These are phyloP conservation scores for Murraya paniculata DNA, from an alignment of 345 rosid genomes.

Conservation along the genomic window DNA sequence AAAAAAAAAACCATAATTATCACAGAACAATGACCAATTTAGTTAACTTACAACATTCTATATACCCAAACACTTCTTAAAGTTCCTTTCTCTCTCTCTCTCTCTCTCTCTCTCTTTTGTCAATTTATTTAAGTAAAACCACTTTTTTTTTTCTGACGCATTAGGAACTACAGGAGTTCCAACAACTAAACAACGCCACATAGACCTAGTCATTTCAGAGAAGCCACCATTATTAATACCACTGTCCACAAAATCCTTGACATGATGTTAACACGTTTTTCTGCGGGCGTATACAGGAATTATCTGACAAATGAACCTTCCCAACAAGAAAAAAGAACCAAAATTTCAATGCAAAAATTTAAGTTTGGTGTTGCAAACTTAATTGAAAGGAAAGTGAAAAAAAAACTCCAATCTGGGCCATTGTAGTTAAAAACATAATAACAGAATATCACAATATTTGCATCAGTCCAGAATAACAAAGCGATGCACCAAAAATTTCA, in stretches of 20 bases:
- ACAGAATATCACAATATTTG: neutral
- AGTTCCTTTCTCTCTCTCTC: too few relatives aligned
- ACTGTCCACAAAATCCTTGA: neutral
- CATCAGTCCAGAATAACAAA: conserved; percentile 5
- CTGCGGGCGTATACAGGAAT: neutral
- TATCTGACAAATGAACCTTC: neutral
- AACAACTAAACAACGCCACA: neutral
- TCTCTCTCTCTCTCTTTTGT: neutral
- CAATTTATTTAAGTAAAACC: neutral
- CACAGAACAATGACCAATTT: neutral
- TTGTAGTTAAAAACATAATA: neutral
- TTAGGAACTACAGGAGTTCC: neutral
- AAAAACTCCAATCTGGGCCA: neutral
- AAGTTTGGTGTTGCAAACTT: neutral
- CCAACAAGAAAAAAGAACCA: neutral
- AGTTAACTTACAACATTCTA: neutral
- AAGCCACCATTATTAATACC: neutral
- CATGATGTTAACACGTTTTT: neutral
- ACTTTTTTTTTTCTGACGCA: neutral
- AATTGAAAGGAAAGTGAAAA: neutral
- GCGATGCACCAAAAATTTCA: neutral
- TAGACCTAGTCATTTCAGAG: neutral
- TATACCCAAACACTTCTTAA: too few relatives aligned
- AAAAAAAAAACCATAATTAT: neutral
- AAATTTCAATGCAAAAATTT: neutral